Percentiles rank a stretch among this genome's conserved stretches.
These are phyloP conservation scores for Aspergillus calidoustus DNA, from an alignment of 2,329 filamentous ascomycete genomes.

Conservation along the genomic window DNA sequence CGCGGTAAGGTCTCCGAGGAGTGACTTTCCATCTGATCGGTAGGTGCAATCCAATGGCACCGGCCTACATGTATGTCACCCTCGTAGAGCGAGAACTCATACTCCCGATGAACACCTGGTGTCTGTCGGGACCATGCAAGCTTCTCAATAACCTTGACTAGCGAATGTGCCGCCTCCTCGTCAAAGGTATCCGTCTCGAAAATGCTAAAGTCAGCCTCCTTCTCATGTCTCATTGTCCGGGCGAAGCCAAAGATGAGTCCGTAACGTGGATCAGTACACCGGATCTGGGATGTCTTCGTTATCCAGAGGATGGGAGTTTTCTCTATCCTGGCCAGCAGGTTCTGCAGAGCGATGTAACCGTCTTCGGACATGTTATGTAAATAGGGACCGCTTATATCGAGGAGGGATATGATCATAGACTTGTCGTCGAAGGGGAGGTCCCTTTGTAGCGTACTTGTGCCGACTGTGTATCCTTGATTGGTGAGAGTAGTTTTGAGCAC, in stretches of 20 bases:
- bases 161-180: neutral
- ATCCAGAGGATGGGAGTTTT: conserved; percentile 7
- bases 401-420: conserved; percentile 13
- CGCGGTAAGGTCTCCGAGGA: neutral
- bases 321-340: conserved; percentile 2
- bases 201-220: conserved; percentile 12
- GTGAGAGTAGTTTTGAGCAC: neutral
- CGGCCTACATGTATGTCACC: conserved; percentile 15
- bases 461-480: neutral
- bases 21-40: neutral
- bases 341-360: neutral
- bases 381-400: conserved; percentile 22
- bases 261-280: conserved; percentile 20
- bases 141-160: neutral
- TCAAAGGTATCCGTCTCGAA: conserved; percentile 22
- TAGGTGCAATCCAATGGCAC: conserved; percentile 17
- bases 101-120: conserved; percentile 1
- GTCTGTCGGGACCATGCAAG: neutral
- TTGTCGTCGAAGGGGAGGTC: conserved; percentile 16
- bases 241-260: conserved; percentile 16
- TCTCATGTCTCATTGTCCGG: conserved; percentile 20
- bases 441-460: neutral
- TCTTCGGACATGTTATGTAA: conserved; percentile 13
- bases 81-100: conserved; percentile 21
- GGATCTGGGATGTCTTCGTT: conserved; percentile 3